A percentile compares a stretch with the other conserved stretches of the same genome.
Conservation (phyloP, 2,329 filamentous ascomycete genomes). For the Ceratocystis alfenasii region DNA sequence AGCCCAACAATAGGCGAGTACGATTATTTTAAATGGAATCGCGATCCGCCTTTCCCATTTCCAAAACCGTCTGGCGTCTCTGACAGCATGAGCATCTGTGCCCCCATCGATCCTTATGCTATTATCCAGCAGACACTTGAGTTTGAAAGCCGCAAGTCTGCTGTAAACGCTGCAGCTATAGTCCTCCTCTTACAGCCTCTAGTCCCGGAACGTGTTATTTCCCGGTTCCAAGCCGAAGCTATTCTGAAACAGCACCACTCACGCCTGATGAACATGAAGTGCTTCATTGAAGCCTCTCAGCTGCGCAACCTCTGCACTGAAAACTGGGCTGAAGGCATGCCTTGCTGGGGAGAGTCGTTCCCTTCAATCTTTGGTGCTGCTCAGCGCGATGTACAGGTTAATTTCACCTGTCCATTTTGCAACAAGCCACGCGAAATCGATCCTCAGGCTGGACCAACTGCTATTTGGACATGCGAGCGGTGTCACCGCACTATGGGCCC, state of each 20-base stretch:
- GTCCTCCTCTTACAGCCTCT: slow-evolving; percentile 48
- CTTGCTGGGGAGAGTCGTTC: slow-evolving; percentile 44
- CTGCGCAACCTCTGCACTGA: slow-evolving; percentile 48
- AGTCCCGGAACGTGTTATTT: slow-evolving; percentile 43
- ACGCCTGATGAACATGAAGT: slow-evolving; percentile 46
- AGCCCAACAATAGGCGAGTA: slow-evolving; percentile 31
- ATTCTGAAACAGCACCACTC: slow-evolving; percentile 49
- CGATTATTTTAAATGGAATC: slow-evolving; percentile 48
- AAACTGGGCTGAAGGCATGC: slow-evolving; percentile 43
- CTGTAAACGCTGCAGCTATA: slow-evolving; percentile 49
- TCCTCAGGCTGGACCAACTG: slow-evolving; percentile 31
- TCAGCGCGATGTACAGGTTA: slow-evolving; percentile 43
- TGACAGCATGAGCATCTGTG: not conserved
- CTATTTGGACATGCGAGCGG: slow-evolving; percentile 47
- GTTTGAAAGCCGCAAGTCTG: slow-evolving; percentile 45
- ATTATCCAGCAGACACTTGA: slow-evolving; percentile 42
- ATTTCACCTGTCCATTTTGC: slow-evolving; percentile 44
- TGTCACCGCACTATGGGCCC: slow-evolving; percentile 42
- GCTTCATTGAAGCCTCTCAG: slow-evolving; percentile 49
- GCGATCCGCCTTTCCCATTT: slow-evolving; percentile 45
- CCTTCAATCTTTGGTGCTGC: slow-evolving; percentile 41
- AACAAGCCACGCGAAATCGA: slow-evolving; percentile 45
- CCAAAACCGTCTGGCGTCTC: slow-evolving; percentile 25
- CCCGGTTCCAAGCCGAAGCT: slow-evolving; percentile 42
- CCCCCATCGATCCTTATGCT: slow-evolving; percentile 43